Conservation (phyloP, 371 early-diverging fungal species). For the Rhizomucor miehei region DNA sequence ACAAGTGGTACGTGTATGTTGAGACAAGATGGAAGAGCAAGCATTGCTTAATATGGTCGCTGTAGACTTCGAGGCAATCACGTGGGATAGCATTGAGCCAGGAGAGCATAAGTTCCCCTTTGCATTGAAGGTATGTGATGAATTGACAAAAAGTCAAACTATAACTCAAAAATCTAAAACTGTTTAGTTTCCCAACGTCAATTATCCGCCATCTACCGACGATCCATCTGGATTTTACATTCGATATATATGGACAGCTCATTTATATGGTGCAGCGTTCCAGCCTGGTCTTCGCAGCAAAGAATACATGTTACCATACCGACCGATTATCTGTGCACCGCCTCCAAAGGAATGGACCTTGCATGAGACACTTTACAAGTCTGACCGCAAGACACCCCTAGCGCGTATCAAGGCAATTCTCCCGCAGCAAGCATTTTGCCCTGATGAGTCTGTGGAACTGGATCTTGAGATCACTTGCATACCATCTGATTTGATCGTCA, state of each 20-base stretch:
- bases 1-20: slow-evolving; percentile 22
- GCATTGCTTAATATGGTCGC: neutral
- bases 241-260: slow-evolving; percentile 47
- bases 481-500: slow-evolving; percentile 28
- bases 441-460: slow-evolving; percentile 41
- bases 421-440: slow-evolving; percentile 33
- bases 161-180: neutral
- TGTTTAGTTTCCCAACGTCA: slow-evolving; percentile 32
- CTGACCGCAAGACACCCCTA: slow-evolving; percentile 19
- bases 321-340: slow-evolving; percentile 29
- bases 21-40: neutral
- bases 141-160: neutral
- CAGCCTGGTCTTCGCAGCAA: slow-evolving; percentile 22
- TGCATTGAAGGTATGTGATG: slow-evolving; percentile 40
- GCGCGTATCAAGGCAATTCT: slow-evolving; percentile 25
- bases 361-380: slow-evolving; percentile 18
- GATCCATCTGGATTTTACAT: slow-evolving; percentile 28
- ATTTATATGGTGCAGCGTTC: slow-evolving; percentile 37
- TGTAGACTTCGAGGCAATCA: slow-evolving; percentile 9
- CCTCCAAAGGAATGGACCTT: slow-evolving; percentile 27
- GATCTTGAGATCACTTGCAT: slow-evolving; percentile 21
- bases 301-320: slow-evolving; percentile 19
- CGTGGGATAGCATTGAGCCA: slow-evolving; percentile 14
- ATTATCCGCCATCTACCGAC: slow-evolving; percentile 33
- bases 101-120: slow-evolving; percentile 39